Percentiles rank a stretch among this genome's conserved stretches.
Conservation (phyloP, 768 basidiomycete genomes). For the Macrolepiota fuliginosa region DNA sequence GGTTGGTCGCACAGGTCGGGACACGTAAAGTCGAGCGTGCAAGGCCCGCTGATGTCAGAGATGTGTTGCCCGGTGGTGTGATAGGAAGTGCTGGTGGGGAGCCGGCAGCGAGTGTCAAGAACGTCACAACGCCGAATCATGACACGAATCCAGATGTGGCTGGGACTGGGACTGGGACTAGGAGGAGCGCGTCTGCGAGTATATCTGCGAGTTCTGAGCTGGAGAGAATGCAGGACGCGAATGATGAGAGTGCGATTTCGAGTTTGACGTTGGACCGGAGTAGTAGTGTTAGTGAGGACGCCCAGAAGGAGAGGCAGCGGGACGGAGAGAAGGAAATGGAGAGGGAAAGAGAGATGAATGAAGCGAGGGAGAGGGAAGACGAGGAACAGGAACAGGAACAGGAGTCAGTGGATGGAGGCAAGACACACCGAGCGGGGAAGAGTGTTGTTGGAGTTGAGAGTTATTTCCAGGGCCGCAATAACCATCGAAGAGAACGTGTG, state of each 20-base stretch:
- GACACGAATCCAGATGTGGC: slow-evolving; percentile 25
- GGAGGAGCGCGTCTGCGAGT: neutral
- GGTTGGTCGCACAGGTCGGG: slow-evolving; percentile 70
- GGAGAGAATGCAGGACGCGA: slow-evolving; percentile 26
- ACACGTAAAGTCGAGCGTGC: slow-evolving; percentile 47
- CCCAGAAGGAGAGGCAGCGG: neutral
- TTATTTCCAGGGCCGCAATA: neutral
- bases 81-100: neutral
- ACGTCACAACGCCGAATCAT: slow-evolving; percentile 26
- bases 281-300: slow-evolving; percentile 21
- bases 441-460: slow-evolving; percentile 10
- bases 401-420: slow-evolving; percentile 27
- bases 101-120: slow-evolving; percentile 1
- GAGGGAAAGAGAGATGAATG: slow-evolving; percentile 19
- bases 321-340: slow-evolving; percentile 7
- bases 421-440: slow-evolving; percentile 28
- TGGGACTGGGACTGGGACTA: neutral
- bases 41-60: slow-evolving; percentile 29
- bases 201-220: slow-evolving; percentile 17
- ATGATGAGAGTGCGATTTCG: slow-evolving; percentile 52
- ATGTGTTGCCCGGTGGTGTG: slow-evolving; percentile 17
- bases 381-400: slow-evolving; percentile 15
- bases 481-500: slow-evolving; percentile 1
- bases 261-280: slow-evolving; percentile 46
- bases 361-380: slow-evolving; percentile 16